Base-by-base conservation (phyloP, 169 alveolate species). In the Plasmodium chabaudi region DNA sequence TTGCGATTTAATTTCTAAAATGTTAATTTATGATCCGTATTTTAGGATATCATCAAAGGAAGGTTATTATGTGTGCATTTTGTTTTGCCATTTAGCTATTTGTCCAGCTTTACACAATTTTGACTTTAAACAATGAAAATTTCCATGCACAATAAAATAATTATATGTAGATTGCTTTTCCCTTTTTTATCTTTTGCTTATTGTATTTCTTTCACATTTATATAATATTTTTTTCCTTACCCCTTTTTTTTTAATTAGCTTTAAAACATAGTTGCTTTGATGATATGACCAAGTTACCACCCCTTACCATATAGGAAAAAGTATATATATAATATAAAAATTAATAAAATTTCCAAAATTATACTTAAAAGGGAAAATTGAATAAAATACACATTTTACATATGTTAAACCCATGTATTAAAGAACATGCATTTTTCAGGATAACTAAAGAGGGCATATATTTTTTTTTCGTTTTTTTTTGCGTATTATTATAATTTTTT, bases 31-130 rank as follows among this genome's bases (percentile, higher is more conserved):
- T 59, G 91, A 84, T 67, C 91, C 91, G 10, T 21, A 25, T 13
- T 84, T 68, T 44, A 39, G 91, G 34, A 84, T 84, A 57, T 84
- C 91, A 56, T 53, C 91, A 34, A 84, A 84, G 34, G 91, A 84
- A 84, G 91, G 91, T 84, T 42, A n/a, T 59, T 25, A 9, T 9
- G 56, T 25, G 17, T 15, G 59, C 59, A 23, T 67, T 19, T 46
- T 67, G 5, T 34, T 34, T 34, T 34, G 42, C 1, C 42, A 34
- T 34, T 34, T 34, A 34, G 42, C 4, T 34, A 5, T 34, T 34
- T 34, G 4, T 34, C 42, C 7, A 34, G 7, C 4, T 27, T 34
- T 34, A 34, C 5, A 34, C 4, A n/a, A 15, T 68, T 9, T 57
- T 44, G 46, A 21, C 19, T 27, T 53, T 51, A 23, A 21, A 69